Evolutionary conservation across 108 stramenopile species (phyloP).

Genomic region (Poteriospumella lacustris): DNA sequence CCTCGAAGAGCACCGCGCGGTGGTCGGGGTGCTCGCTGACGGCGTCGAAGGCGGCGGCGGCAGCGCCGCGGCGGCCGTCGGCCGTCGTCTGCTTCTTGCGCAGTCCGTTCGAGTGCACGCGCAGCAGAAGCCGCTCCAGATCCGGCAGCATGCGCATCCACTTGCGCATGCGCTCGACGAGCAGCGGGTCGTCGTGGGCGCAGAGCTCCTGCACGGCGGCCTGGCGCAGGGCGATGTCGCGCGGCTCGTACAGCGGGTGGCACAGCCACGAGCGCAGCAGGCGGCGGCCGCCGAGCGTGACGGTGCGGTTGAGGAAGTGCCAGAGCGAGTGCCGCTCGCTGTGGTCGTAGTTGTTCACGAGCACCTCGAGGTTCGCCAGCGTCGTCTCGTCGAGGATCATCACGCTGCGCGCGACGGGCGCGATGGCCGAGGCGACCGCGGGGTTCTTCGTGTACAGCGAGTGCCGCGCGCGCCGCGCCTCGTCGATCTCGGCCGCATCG

Average conservation of each 20-base stretch:
- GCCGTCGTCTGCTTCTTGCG: too few relatives aligned
- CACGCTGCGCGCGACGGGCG: too few relatives aligned
- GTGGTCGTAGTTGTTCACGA: constrained; percentile 63
- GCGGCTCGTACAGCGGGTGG: constrained; percentile 74
- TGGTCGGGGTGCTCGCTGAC: constrained; percentile 71
- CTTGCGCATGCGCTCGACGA: constrained; percentile 59
- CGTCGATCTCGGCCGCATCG: too few relatives aligned
- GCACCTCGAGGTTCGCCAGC: constrained; percentile 86
- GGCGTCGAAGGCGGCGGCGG: constrained; percentile 38
- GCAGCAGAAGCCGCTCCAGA: constrained; percentile 81
- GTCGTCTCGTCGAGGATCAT: constrained; percentile 93
- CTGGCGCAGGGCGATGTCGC: constrained; percentile 79
- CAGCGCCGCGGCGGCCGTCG: background rate
- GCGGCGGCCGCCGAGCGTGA: constrained; percentile 83
- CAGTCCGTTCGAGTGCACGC: constrained; percentile 81
- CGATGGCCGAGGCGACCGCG: too few relatives aligned
- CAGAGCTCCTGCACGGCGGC: constrained; percentile 89
- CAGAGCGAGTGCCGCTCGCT: constrained; percentile 70
- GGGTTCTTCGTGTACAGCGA: too few relatives aligned
- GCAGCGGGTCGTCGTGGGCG: too few relatives aligned
- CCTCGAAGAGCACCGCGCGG: constrained; percentile 90
- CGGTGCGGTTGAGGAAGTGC: constrained; percentile 77
- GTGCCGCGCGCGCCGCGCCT: too few relatives aligned
- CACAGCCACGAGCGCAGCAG: constrained; percentile 89
- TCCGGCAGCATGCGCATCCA: constrained; percentile 74